phyloP scores from a whole-genome alignment of 1,284 basidiomycete species.

The Trichosporon sp. region DNA sequence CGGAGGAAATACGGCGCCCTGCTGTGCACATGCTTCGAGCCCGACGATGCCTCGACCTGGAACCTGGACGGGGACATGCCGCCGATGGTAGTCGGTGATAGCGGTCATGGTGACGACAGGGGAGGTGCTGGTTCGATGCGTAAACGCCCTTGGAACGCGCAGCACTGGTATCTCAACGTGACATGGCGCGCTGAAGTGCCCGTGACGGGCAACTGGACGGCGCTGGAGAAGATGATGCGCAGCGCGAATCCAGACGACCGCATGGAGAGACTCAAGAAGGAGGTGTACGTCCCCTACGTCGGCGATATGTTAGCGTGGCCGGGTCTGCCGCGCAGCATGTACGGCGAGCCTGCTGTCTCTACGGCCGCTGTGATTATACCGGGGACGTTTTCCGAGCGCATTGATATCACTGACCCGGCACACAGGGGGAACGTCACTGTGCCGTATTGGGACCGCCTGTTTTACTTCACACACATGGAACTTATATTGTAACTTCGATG shows the following conservation, averaged over 20 bases:
- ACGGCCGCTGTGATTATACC: not conserved
- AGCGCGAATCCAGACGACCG: not conserved
- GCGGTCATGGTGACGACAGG: too few relatives aligned
- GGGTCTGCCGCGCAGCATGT: not conserved
- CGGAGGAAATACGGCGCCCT: not conserved
- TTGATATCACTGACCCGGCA: not conserved
- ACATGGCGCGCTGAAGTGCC: not conserved
- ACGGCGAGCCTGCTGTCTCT: not conserved
- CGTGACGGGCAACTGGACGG: not conserved
- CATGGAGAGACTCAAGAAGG: not conserved
- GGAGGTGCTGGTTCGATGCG: too few relatives aligned
- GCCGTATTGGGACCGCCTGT: not conserved
- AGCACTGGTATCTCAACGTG: not conserved
- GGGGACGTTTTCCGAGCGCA: not conserved
- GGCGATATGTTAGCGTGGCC: not conserved
- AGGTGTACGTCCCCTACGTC: not conserved
- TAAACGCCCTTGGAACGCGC: too few relatives aligned
- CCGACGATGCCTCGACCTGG: not conserved
- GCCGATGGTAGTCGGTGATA: not conserved
- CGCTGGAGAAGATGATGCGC: not conserved
- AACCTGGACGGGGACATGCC: not conserved
- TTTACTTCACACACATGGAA: not conserved
- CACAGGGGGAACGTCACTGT: not conserved
- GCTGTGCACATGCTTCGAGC: not conserved
- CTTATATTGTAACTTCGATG: too few relatives aligned